phyloP scores from a whole-genome alignment of 2,329 filamentous ascomycete species.

The Ilyonectria sp. region DNA sequence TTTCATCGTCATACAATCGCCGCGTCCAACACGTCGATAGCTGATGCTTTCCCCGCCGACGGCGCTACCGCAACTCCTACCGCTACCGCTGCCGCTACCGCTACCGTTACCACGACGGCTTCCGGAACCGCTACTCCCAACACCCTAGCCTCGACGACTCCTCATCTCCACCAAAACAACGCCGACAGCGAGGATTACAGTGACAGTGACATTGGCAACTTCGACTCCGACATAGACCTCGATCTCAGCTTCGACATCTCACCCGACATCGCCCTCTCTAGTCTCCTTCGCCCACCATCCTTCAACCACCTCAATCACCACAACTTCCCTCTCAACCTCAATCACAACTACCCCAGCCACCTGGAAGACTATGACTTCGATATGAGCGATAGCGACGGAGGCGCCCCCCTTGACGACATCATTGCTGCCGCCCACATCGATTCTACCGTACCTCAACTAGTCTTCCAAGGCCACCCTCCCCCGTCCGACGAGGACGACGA shows the following conservation, averaged over 20 bases:
- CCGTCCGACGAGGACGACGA: slow-evolving; percentile 32
- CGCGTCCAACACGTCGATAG: slow-evolving; percentile 39
- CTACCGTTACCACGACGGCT: slow-evolving; percentile 22
- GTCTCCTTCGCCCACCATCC: slow-evolving; percentile 20
- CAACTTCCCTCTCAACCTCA: slow-evolving; percentile 22
- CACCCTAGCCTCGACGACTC: slow-evolving; percentile 9
- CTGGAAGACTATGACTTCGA: slow-evolving; percentile 49
- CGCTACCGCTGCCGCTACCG: slow-evolving; percentile 21
- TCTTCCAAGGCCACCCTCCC: slow-evolving; percentile 27
- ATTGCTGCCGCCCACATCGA: slow-evolving; percentile 22
- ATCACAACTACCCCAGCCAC: slow-evolving; percentile 31
- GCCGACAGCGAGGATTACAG: slow-evolving; percentile 21
- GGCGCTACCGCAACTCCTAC: slow-evolving; percentile 12
- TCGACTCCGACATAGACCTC: slow-evolving; percentile 21
- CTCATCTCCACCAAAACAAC: slow-evolving; percentile 19
- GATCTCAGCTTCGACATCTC: slow-evolving; percentile 24
- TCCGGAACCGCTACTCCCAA: slow-evolving; percentile 7
- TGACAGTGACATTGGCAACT: slow-evolving; percentile 9
- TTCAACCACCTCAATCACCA: slow-evolving; percentile 26
- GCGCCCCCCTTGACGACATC: slow-evolving; percentile 46
- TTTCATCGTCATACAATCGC: slow-evolving; percentile 20
- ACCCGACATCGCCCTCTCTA: slow-evolving; percentile 28
- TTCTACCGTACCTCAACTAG: slow-evolving; percentile 15
- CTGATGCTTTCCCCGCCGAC: slow-evolving; percentile 36
- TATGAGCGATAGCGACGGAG: slow-evolving; percentile 55